Conservation (phyloP, 306 rosid species). For the Cucurbita ficifolia region DNA sequence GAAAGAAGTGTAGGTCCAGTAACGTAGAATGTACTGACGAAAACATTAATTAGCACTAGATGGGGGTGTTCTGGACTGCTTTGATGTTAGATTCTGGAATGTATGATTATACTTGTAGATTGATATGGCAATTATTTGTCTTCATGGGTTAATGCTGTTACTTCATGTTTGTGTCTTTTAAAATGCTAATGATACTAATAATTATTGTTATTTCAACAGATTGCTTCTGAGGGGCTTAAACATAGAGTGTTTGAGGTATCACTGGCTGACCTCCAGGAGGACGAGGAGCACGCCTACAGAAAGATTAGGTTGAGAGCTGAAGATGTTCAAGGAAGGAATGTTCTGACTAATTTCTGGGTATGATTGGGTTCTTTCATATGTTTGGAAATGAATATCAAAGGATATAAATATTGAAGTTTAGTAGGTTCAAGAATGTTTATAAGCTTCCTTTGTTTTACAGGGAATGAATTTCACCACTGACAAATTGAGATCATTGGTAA, state of each 20-base stretch:
- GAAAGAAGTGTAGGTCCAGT: neutral
- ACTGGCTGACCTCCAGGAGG: conserved; percentile 85
- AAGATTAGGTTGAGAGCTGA: conserved; percentile 94
- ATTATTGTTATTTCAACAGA: conserved; percentile 24
- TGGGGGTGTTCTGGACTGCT: neutral
- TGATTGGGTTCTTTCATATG: neutral
- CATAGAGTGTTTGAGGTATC: conserved; percentile 90
- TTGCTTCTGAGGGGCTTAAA: conserved; percentile 92
- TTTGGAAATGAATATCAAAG: conserved; percentile 30
- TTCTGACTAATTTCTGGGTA: conserved; percentile 91
- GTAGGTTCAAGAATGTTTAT: too few relatives aligned
- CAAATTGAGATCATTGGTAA: conserved; percentile 77
- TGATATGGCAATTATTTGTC: neutral
- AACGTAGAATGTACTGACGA: neutral
- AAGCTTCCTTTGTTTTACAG: conserved; percentile 7
- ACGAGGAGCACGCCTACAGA: conserved; percentile 88
- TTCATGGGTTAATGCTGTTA: neutral
- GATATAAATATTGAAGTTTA: neutral
- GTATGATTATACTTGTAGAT: neutral
- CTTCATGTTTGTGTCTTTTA: neutral
- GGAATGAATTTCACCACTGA: conserved; percentile 88
- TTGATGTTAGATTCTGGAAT: too few relatives aligned
- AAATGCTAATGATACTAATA: neutral
- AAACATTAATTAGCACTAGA: neutral
- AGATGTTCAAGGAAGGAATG: conserved; percentile 83